phyloP scores from a whole-genome alignment of 139 green algal genomes.

The Chloropicon primus region DNA sequence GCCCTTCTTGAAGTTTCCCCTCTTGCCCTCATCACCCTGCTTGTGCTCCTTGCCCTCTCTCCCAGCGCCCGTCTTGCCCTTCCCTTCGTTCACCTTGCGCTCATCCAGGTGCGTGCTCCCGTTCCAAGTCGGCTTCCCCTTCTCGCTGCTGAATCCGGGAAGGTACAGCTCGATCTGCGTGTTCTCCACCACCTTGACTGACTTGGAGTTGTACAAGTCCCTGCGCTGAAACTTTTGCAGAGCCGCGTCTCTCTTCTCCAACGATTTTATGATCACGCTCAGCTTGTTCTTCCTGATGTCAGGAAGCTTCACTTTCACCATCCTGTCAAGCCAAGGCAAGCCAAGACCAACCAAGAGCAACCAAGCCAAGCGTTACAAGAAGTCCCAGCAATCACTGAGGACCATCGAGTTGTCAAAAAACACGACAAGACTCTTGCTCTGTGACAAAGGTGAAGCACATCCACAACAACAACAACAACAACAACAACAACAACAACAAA shows the following conservation, averaged over 20 bases:
- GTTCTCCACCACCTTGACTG: background rate
- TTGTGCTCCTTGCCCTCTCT: background rate
- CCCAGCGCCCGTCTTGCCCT: background rate
- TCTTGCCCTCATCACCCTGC: background rate
- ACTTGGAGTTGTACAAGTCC: background rate
- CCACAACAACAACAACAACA: too few relatives aligned
- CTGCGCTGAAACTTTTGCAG: background rate
- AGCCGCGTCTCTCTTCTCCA: background rate
- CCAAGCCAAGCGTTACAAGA: background rate
- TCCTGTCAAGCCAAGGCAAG: too few relatives aligned
- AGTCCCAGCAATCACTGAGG: too few relatives aligned
- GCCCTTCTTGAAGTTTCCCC: background rate
- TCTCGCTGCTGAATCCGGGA: background rate
- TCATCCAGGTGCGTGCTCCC: background rate
- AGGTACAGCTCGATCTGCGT: background rate
- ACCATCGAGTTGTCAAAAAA: too few relatives aligned
- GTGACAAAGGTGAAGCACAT: too few relatives aligned
- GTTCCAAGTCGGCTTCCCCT: background rate
- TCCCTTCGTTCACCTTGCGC: background rate
- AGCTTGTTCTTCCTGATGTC: background rate
- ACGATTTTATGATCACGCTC: background rate
- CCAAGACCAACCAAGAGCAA: too few relatives aligned
- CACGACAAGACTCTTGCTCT: too few relatives aligned
- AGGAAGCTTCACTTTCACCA: background rate
- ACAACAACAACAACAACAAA: too few relatives aligned